phyloP scores from a whole-genome alignment of 352 stramenopile genomes.

The Pythium scleroteichum region DNA sequence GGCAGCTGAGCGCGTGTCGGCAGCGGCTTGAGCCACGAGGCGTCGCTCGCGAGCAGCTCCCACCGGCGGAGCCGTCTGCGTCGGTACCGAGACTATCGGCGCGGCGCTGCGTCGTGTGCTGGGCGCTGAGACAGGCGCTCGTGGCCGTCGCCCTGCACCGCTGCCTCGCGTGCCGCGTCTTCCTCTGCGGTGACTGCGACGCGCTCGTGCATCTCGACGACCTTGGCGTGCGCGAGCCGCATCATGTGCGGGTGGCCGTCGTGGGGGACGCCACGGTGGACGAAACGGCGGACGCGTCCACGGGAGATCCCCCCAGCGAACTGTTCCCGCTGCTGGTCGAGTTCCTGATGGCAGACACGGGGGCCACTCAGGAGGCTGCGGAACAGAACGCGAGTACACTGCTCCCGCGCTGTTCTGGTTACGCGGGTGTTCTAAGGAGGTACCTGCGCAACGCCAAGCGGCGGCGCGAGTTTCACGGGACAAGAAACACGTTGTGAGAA shows the following conservation, averaged over 20 bases:
- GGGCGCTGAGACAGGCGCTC: constrained; percentile 1
- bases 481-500: no score
- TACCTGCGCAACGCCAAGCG: constrained; percentile 40
- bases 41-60: neutral
- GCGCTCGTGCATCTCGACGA: constrained; percentile 58
- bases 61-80: no score
- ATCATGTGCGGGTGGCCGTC: constrained; percentile 50
- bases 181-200: constrained; percentile 50
- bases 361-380: no score
- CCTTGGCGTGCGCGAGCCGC: constrained; percentile 50
- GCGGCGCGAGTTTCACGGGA: no score
- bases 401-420: no score
- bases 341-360: no score
- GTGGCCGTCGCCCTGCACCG: constrained; percentile 23
- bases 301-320: no score
- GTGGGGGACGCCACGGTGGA: neutral
- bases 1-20: constrained; percentile 32
- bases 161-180: constrained; percentile 50
- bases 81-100: no score
- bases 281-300: neutral
- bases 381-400: no score
- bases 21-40: no score
- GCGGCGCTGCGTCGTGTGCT: constrained; percentile 20
- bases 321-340: no score
- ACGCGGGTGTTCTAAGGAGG: neutral